Conservation (phyloP, 2,329 filamentous ascomycete genomes). For the Cladosporium velox region DNA sequence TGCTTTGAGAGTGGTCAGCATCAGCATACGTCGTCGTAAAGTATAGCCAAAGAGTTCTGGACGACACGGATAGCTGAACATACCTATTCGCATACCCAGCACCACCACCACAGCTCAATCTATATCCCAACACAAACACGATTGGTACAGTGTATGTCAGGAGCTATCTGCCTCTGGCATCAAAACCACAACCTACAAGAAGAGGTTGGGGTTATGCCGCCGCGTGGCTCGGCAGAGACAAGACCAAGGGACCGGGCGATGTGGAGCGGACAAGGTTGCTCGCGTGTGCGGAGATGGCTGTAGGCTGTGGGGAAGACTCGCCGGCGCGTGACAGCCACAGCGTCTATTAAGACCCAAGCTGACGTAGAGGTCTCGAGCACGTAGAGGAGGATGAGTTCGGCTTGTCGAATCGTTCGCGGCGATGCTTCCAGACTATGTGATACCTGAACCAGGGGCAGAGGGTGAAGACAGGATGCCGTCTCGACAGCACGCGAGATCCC, state of each 20-base stretch:
- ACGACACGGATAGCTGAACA: conserved; percentile 4
- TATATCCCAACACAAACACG: conserved; percentile 26
- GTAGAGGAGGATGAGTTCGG: neutral
- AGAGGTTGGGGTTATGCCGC: conserved; percentile 20
- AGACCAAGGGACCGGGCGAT: conserved; percentile 3
- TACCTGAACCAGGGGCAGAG: neutral
- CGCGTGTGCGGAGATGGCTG: conserved; percentile 20
- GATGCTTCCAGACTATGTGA: neutral
- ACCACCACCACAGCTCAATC: conserved; percentile 23
- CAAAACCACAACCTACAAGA: neutral
- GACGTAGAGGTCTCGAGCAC: neutral
- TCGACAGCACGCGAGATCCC: conserved; percentile 5
- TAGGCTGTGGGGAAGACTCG: conserved; percentile 17
- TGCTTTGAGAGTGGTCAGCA: conserved; percentile 21
- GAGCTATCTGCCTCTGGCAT: conserved; percentile 7
- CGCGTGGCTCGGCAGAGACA: conserved; percentile 17
- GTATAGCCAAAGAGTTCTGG: neutral
- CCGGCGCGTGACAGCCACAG: conserved; percentile 18
- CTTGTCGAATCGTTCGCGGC: neutral
- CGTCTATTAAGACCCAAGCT: conserved; percentile 9
- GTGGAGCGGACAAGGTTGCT: conserved; percentile 17
- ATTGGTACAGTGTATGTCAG: conserved; percentile 11
- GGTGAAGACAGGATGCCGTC: neutral
- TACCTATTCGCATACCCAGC: conserved; percentile 36
- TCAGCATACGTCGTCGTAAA: conserved; percentile 10